These are phyloP conservation scores for Avena atlantica DNA, from an alignment of 176 grass and related monocot genomes.

Conservation along the genomic window DNA sequence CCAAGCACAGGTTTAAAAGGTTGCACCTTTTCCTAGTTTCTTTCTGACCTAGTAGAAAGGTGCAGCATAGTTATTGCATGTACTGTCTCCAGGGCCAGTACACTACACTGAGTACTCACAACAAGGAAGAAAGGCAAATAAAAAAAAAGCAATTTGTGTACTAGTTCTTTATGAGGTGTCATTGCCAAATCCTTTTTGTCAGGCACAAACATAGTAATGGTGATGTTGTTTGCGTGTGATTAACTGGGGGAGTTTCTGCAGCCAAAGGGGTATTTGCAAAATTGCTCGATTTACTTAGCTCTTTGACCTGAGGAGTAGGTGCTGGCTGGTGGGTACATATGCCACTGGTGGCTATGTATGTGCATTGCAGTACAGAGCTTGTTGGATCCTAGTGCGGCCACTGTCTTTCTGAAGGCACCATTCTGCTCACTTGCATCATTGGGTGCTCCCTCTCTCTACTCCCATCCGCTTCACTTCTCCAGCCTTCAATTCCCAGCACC, in stretches of 20 bases:
- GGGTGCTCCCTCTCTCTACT: background rate
- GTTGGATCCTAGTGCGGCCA: constrained; percentile 45
- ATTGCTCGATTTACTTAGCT: constrained; percentile 8
- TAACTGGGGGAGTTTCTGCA: constrained; percentile 18
- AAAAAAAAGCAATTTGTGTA: constrained; percentile 50
- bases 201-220: constrained; percentile 1
- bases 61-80: constrained; percentile 23
- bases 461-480: constrained; percentile 16
- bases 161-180: constrained; percentile 43
- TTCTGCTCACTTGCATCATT: constrained; percentile 54
- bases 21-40: constrained; percentile 52
- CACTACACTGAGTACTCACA: constrained; percentile 18
- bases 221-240: constrained; percentile 19
- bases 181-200: constrained; percentile 58
- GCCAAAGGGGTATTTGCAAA: constrained; percentile 43
- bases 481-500: constrained; percentile 20
- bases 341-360: constrained; percentile 33
- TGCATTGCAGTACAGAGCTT: constrained; percentile 30
- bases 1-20: constrained; percentile 54
- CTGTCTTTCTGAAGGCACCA: constrained; percentile 48
- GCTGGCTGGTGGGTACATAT: constrained; percentile 20
- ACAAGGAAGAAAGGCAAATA: constrained; percentile 37
- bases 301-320: constrained; percentile 48
- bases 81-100: constrained; percentile 8
- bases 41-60: constrained; percentile 56